These are phyloP conservation scores for Catunica adiposa DNA, from an alignment of 2,329 filamentous ascomycete species.

Conservation along the genomic window DNA sequence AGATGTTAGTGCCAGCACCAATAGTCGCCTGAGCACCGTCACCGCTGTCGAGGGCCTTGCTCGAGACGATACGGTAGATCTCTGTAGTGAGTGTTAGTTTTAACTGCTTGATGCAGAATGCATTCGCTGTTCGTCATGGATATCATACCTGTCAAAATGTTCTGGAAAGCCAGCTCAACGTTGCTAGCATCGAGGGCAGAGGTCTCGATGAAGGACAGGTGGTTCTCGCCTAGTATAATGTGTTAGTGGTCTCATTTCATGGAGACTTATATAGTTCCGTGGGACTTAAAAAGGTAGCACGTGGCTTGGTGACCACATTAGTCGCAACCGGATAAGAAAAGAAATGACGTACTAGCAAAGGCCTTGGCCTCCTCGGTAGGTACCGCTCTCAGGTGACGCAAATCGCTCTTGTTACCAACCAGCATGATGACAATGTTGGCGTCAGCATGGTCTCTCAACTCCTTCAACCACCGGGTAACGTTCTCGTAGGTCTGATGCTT, in stretches of 20 bases:
- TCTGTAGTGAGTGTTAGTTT: conserved; percentile 35
- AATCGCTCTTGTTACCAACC: conserved; percentile 99
- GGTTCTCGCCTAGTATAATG: conserved; percentile 62
- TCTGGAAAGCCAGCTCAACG: conserved; percentile 97
- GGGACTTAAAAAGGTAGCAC: background rate
- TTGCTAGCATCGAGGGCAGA: conserved; percentile 98
- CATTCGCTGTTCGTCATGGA: background rate
- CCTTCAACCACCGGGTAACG: conserved; percentile 97
- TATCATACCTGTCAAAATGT: conserved; percentile 81
- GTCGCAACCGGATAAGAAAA: background rate
- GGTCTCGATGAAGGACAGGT: conserved; percentile 97
- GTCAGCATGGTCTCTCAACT: conserved; percentile 92
- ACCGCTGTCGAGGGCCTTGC: conserved; percentile 86
- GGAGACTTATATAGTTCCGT: conserved; percentile 6
- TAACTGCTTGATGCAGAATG: background rate
- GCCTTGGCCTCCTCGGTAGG: conserved; percentile 95
- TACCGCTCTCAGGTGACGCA: conserved; percentile 91
- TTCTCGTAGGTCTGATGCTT: conserved; percentile 99
- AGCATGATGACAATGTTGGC: conserved; percentile 99
- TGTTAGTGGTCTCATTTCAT: background rate
- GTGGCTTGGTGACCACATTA: background rate
- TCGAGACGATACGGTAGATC: conserved; percentile 98
- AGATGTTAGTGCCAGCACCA: conserved; percentile 64
- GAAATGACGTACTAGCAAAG: conserved; percentile 62
- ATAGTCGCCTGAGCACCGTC: conserved; percentile 68